phyloP scores from a whole-genome alignment of 805 yeast genomes.

The Kregervanrija fluxuum region DNA sequence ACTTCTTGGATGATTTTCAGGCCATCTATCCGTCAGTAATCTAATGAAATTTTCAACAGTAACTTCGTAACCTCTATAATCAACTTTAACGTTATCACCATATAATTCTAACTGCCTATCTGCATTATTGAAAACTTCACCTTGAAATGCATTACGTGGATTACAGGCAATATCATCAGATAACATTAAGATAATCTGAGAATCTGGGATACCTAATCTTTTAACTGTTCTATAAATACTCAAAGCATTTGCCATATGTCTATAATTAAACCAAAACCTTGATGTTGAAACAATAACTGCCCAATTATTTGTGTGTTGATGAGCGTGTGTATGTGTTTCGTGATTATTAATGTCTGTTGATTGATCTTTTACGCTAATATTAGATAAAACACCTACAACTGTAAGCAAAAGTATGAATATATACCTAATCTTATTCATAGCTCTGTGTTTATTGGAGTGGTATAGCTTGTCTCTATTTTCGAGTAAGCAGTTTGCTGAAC shows the following conservation, averaged over 20 bases:
- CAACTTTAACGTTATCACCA: constrained; percentile 93
- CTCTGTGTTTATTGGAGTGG: no score
- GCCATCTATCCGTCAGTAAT: constrained; percentile 91
- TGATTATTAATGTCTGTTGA: no score
- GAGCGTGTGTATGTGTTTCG: background rate
- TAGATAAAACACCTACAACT: no score
- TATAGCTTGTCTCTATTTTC: no score
- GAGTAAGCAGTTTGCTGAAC: no score
- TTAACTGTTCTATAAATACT: constrained; percentile 95
- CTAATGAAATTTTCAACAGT: constrained; percentile 96
- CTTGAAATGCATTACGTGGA: constrained; percentile 92
- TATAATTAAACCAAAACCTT: constrained; percentile 95
- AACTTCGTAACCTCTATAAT: constrained; percentile 95
- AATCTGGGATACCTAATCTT: constrained; percentile 94
- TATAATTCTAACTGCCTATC: constrained; percentile 88
- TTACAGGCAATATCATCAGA: constrained; percentile 97
- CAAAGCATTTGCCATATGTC: constrained; percentile 95
- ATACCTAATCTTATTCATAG: no score
- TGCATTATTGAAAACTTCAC: constrained; percentile 89
- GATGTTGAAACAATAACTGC: constrained; percentile 95
- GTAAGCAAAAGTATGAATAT: no score
- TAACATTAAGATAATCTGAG: constrained; percentile 91
- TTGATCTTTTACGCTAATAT: no score
- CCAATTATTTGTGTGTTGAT: constrained; percentile 55
- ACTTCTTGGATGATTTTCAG: constrained; percentile 85